Conservation (phyloP, 108 stramenopile genomes). For the Nitzschia sp. region DNA sequence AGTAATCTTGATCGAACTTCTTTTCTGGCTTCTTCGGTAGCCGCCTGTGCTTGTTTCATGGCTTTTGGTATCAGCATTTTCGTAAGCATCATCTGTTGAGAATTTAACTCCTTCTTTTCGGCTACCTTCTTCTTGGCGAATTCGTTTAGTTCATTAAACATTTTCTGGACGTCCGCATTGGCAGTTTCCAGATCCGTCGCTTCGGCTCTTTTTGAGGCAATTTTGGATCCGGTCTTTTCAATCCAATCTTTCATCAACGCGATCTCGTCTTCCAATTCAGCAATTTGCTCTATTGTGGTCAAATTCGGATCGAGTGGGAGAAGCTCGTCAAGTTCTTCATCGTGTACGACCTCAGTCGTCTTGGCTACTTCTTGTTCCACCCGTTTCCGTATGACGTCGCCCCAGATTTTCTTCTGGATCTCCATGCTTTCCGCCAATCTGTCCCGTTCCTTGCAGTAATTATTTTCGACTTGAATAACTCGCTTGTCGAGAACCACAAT, state of each 20-base stretch:
- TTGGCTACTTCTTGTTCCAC: background rate
- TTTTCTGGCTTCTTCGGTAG: background rate
- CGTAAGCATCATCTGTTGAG: slow-evolving; percentile 9
- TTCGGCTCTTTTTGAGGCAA: background rate
- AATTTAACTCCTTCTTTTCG: slow-evolving; percentile 10
- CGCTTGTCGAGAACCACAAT: background rate
- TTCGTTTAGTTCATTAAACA: slow-evolving; percentile 14
- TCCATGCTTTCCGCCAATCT: background rate
- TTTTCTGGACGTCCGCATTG: slow-evolving; percentile 2
- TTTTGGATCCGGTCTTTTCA: background rate
- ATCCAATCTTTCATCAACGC: slow-evolving; percentile 2
- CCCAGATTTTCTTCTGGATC: slow-evolving; percentile 5
- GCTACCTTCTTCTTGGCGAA: slow-evolving; percentile 9
- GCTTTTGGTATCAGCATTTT: slow-evolving; percentile 11
- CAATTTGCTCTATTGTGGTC: background rate
- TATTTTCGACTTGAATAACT: background rate
- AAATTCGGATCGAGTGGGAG: background rate
- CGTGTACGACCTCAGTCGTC: background rate
- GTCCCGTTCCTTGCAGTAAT: background rate
- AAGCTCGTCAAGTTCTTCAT: background rate
- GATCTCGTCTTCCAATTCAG: slow-evolving; percentile 2
- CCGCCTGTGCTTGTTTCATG: background rate
- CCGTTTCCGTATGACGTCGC: background rate
- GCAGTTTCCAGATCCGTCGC: background rate
- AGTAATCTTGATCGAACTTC: background rate